Evolutionary conservation across 106 monocot genomes (phyloP), one percentile per base, ranked within the genome.

Genomic region (Cymbidium sinense): DNA sequence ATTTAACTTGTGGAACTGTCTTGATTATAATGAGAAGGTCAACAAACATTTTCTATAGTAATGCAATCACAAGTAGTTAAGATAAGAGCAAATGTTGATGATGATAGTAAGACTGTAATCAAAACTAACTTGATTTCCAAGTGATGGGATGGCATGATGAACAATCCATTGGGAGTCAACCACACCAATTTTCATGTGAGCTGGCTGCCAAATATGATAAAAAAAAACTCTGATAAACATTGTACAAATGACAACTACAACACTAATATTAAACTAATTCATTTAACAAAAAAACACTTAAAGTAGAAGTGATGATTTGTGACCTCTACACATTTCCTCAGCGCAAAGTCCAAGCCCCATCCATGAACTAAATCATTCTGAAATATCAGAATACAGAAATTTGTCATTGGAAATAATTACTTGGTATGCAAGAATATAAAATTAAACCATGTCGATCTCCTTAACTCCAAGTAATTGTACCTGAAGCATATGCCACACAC

Each of bases 291-390:
- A 25, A 62, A 6, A 62, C 6, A 25, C 1, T 62, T 27, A 7
- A 62, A n/a, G 61, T 7, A 70, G 35, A 70, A 70, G 3, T 52
- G 23, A 54, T n/a, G 7, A 50, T 33, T 71, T 73, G 35, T 15
- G 82, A 90, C 90, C 85, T 90, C 90, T 8, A 85, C 83, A 73
- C 90, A 90, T 87, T 34, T 90, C 51, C 85, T 78, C 29, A 90
- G 79, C 44, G 85, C 87, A 77, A 90, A 83, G 79, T 90, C 90
- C 5, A 90, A 85, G 44, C 87, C 90, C 90, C 90, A 90, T 81
- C 90, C 90, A 81, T 90, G 90, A 83, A 90, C 78, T 69, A 90
- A 79, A 75, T 90, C 90, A 81, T 90, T 90, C 90, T 90, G 80
- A 23, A 81, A 34, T 43, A 35, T 7, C 1, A 2, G 12, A 43